A percentile compares a stretch with the other conserved stretches of the same genome.
These are phyloP conservation scores for Mikania micrantha DNA, from an alignment of 129 eudicot genomes.

Conservation along the genomic window DNA sequence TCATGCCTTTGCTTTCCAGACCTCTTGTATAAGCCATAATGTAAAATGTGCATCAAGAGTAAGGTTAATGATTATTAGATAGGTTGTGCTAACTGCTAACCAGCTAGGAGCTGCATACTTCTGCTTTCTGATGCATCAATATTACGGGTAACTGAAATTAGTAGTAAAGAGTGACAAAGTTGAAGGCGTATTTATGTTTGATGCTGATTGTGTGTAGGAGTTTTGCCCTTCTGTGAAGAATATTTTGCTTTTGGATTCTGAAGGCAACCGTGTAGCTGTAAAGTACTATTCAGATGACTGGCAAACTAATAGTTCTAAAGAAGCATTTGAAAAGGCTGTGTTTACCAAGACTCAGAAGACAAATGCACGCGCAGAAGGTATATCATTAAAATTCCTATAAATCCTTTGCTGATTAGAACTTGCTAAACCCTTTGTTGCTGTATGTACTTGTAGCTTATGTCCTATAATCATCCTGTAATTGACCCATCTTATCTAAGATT, in stretches of 20 bases:
- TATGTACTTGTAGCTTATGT: background rate
- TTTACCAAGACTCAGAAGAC: constrained; percentile 73
- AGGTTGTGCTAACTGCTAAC: background rate
- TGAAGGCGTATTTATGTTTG: background rate
- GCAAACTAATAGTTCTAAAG: constrained; percentile 61
- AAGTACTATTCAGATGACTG: constrained; percentile 72
- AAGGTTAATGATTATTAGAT: background rate
- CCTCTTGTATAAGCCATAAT: too few species aligned
- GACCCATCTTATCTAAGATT: constrained; percentile 4
- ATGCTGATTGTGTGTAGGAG: constrained; percentile 33
- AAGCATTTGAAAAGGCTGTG: constrained; percentile 61
- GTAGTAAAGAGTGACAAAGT: background rate
- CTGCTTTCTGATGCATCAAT: background rate
- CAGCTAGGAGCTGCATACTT: background rate
- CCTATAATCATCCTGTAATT: background rate
- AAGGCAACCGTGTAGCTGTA: constrained; percentile 68
- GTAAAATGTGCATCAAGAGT: background rate
- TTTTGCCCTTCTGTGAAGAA: constrained; percentile 65
- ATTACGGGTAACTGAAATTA: background rate
- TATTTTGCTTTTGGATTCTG: constrained; percentile 64
- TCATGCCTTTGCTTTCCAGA: too few species aligned
- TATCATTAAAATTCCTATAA: background rate
- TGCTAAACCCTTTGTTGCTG: background rate
- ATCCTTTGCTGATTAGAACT: background rate
- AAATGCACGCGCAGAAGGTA: constrained; percentile 75